Conservation (phyloP, 2,329 filamentous ascomycete genomes). For the Pestalotiopsis sp. region DNA sequence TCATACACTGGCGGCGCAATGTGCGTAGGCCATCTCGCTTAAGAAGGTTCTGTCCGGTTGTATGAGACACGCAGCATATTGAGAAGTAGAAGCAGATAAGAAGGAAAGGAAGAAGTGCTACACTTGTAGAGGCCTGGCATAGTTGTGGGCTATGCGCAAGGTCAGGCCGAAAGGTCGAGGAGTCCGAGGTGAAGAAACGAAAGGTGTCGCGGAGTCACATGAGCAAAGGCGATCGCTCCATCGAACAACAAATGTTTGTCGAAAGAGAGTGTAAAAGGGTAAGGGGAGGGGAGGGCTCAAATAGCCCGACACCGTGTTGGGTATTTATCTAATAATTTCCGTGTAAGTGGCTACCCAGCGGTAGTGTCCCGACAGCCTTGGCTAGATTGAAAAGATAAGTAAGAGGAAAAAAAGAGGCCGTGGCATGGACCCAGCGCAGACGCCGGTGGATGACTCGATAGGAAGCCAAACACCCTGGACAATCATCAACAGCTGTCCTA, state of each 20-base stretch:
- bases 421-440: background rate
- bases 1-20: background rate
- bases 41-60: background rate
- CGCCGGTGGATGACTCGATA: slow-evolving; percentile 6
- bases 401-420: background rate
- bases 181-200: background rate
- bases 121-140: background rate
- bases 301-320: background rate
- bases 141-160: background rate
- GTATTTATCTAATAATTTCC: slow-evolving; percentile 1
- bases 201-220: background rate
- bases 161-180: background rate
- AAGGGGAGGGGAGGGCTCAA: background rate
- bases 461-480: slow-evolving; percentile 3
- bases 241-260: background rate
- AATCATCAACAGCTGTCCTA: background rate
- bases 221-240: background rate
- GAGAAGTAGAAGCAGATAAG: background rate
- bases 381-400: slow-evolving; percentile 5
- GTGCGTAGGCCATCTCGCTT: background rate
- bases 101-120: background rate
- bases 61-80: background rate
- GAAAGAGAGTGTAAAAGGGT: background rate
- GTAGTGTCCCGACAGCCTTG: background rate
- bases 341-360: background rate